Base-by-base conservation (phyloP, 2,329 filamentous ascomycete species). In the Arthrobotrys iridis region DNA sequence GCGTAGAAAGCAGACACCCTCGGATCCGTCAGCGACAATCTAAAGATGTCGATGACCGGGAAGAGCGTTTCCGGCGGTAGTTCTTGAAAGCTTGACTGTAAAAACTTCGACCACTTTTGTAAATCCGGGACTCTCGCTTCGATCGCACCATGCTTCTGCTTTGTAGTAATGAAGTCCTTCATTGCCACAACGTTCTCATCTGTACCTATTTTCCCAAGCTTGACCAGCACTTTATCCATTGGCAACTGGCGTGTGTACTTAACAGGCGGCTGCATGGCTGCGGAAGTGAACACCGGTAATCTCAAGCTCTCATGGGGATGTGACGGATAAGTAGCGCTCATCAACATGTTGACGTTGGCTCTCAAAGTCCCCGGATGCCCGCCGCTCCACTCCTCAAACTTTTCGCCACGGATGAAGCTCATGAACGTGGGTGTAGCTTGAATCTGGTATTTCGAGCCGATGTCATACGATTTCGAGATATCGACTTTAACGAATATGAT, bases 351-450 rank as follows among this genome's bases (percentile, higher is more conserved):
- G 10, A 96, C 85, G 72, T 93, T 95, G 13, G 87, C 87, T 60
- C 88, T 87, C 11, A 98, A 84, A 13, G 88, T 85, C 10, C 85
- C 84, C 1, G 88, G 86, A 79, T 93, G 90, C 0, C 91, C 92
- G 0, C 93, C 93, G 57, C 86, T 87, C 93, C 93, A 98, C 78
- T 90, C 87, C 76, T 93, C 90, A 55, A 92, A 87, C 80, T 94
- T 88, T 73, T 89, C 83, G 1, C 93, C 93, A 60, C 87, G 89
- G 6, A 94, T 83, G 80, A 93, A 96, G 0, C 93, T 94, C 80
- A 95, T 88, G 80, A 98, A 96, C 0, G 93, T 97, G 0, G 94
- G 94, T 0, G 93, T 97, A 2, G 90, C 90, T 1, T 87, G 86
- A 59, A 97, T 87, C 0, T 85, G 83, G 80, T 91, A 96, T 72